Base-by-base conservation (phyloP, 306 rosid genomes). In the Prunus armeniaca region DNA sequence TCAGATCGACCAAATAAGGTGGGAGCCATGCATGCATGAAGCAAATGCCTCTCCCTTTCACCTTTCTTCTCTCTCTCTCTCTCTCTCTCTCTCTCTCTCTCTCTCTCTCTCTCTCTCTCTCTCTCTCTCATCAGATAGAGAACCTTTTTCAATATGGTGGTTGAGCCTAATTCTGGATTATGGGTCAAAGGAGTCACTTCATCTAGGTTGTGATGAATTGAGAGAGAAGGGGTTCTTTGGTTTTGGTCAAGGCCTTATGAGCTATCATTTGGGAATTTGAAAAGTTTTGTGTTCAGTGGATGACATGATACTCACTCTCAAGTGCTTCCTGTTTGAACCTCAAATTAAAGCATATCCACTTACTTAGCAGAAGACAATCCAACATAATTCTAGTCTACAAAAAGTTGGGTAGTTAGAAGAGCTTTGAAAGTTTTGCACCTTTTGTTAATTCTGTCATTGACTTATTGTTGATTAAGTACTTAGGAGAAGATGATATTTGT, bases 221-320 rank as follows among this genome's bases (percentile, higher is more conserved):
- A 14, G 65, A 13, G 64, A 17, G 45, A 57, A 28, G 6, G 67
- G 22, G 67, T 67, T 69, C 20, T 67, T 69, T 70, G 61, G 57
- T 43, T 65, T 65, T 73, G 82, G 74, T 78, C 69, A 79, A 55
- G 52, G 15, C 27, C n/a, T 20, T 47, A 58, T 45, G 41, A 46
- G 69, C 27, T 28, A 79, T 64, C 65, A 65, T 79, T 72, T 54
- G 68, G 69, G 63, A 30, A 12, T 60, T 80, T 74, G 75, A 61
- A 80, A 60, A 61, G 65, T 49, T 38, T 28, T 66, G 41, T 14
- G 9, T 49, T 65, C 20, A 41, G 77, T 81, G 77, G 80, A 81
- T 76, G 84, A 65, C 80, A 76, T 78, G 74, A 63, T 65, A 64
- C 80, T 54, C 49, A 61, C 67, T 80, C 76, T 80, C 84, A 63